These are phyloP conservation scores for Lasiosphaeriaceae sp. DNA, from an alignment of 495 filamentous ascomycete genomes.

Conservation along the genomic window DNA sequence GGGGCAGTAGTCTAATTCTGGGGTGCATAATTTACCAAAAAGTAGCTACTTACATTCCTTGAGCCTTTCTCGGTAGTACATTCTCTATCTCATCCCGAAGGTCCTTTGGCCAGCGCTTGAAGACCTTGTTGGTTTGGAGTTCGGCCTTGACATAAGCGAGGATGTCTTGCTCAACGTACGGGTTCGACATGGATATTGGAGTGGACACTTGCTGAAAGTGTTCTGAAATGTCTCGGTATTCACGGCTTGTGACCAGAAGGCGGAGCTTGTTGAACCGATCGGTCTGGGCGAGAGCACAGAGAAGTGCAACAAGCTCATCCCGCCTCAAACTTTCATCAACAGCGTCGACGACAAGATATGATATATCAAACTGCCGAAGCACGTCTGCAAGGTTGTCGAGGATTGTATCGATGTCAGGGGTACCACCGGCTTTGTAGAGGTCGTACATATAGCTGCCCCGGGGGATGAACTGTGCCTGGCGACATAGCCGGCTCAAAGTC, in stretches of 20 bases:
- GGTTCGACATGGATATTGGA: constrained; percentile 33
- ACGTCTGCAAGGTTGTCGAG: constrained; percentile 11
- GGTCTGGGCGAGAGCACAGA: constrained; percentile 20
- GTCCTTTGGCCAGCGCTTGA: constrained; percentile 16
- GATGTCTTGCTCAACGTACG: constrained; percentile 32
- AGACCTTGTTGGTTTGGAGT: constrained; percentile 13
- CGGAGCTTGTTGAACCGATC: constrained; percentile 30
- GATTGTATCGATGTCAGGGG: constrained; percentile 5
- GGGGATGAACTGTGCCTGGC: constrained; percentile 18
- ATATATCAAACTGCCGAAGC: constrained; percentile 1
- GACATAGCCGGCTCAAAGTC: constrained; percentile 28
- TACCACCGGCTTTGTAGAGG: background rate
- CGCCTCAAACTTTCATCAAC: constrained; percentile 29
- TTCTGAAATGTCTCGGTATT: constrained; percentile 32
- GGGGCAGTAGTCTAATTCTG: no score
- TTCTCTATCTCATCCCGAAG: constrained; percentile 15
- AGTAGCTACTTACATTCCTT: constrained; percentile 29
- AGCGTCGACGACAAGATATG: constrained; percentile 32
- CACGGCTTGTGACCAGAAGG: constrained; percentile 39
- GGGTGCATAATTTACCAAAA: no score
- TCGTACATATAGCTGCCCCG: constrained; percentile 10
- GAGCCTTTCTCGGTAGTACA: constrained; percentile 27
- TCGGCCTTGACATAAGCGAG: constrained; percentile 21
- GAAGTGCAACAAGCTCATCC: constrained; percentile 13
- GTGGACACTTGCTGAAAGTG: constrained; percentile 6